Percentiles rank a stretch among this genome's conserved stretches.
These are phyloP conservation scores for Podila clonocystis DNA, from an alignment of 192 early-diverging fungal species.

Conservation along the genomic window DNA sequence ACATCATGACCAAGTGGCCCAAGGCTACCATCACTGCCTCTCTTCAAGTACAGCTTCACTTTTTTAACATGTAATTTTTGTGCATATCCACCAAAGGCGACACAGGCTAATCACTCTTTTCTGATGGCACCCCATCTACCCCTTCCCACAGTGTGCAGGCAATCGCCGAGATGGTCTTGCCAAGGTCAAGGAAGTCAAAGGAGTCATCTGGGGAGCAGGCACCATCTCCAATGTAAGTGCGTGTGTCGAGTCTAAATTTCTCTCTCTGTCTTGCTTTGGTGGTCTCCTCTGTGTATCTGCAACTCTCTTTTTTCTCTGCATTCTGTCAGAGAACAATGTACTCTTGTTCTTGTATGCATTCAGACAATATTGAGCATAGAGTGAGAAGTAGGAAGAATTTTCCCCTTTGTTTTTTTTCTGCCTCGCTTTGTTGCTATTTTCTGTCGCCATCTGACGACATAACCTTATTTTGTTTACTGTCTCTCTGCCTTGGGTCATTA, in stretches of 20 bases:
- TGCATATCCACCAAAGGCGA: not conserved
- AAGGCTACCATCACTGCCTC: slow-evolving; percentile 19
- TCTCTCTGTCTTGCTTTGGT: not conserved
- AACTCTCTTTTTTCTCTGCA: not conserved
- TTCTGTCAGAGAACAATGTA: no score
- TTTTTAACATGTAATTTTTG: not conserved
- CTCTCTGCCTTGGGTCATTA: not conserved
- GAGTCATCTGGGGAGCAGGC: slow-evolving; percentile 82
- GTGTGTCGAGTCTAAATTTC: slow-evolving; percentile 15
- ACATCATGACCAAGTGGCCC: slow-evolving; percentile 28
- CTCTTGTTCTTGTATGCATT: no score
- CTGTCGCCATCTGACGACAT: slow-evolving; percentile 11
- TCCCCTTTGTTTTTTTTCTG: not conserved
- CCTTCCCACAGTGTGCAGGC: slow-evolving; percentile 75
- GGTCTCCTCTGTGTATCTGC: not conserved
- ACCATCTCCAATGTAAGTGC: slow-evolving; percentile 75
- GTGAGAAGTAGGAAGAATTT: not conserved
- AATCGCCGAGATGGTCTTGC: slow-evolving; percentile 83
- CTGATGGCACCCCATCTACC: not conserved
- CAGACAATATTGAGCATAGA: no score
- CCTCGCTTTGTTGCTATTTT: not conserved
- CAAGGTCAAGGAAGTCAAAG: slow-evolving; percentile 78
- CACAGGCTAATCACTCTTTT: not conserved
- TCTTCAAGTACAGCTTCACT: slow-evolving; percentile 1
- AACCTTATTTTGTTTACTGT: not conserved